A percentile compares a stretch with the other conserved stretches of the same genome.
Evolutionary conservation across 2,329 filamentous ascomycete species (phyloP).

Genomic region (Akanthomyces muscarius): DNA sequence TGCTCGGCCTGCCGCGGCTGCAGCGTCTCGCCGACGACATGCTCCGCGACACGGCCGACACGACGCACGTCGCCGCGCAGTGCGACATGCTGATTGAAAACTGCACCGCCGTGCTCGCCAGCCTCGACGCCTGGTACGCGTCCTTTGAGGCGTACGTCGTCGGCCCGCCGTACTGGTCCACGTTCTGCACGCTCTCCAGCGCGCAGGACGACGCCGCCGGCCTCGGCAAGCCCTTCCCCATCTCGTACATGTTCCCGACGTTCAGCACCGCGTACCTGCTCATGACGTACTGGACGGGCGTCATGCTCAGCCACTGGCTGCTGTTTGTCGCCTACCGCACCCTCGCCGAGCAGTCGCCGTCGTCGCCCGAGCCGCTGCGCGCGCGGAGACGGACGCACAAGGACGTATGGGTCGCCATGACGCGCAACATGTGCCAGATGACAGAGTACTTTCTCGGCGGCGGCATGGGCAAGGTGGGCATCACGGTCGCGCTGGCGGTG

Average conservation of each 20-base stretch:
- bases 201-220: constrained; percentile 5
- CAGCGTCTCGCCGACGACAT: constrained; percentile 11
- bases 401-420: constrained; percentile 9
- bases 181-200: constrained; percentile 10
- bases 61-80: background rate
- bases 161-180: constrained; percentile 14
- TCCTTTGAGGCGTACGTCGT: background rate
- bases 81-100: background rate
- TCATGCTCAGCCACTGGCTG: constrained; percentile 14
- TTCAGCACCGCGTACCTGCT: constrained; percentile 14
- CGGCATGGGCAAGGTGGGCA: background rate
- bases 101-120: background rate
- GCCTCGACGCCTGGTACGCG: background rate
- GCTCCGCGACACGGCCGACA: background rate
- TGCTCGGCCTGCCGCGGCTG: constrained; percentile 15
- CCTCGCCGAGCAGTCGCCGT: background rate
- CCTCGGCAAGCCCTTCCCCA: constrained; percentile 16
- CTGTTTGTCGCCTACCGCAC: constrained; percentile 3
- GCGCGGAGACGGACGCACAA: background rate
- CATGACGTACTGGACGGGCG: constrained; percentile 18
- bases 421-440: constrained; percentile 17
- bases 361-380: background rate
- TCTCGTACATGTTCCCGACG: constrained; percentile 10
- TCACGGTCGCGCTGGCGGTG: background rate
- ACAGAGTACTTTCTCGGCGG: constrained; percentile 14